phyloP scores from a whole-genome alignment of 352 stramenopile species.

The Phytopythium cucurbitacearum region DNA sequence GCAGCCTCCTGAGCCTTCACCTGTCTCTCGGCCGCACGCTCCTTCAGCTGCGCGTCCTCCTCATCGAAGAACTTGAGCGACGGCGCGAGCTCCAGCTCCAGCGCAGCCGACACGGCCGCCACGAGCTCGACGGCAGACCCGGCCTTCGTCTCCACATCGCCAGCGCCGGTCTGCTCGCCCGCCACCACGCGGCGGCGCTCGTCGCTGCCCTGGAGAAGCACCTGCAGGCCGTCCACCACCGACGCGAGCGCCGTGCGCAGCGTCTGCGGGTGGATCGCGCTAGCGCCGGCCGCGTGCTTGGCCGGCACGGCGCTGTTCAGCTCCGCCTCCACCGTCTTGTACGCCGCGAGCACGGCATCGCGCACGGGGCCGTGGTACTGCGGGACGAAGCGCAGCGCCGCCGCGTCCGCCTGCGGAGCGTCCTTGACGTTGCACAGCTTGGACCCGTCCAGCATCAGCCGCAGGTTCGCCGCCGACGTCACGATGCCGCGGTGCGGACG shows the following conservation, averaged over 20 bases:
- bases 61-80: constrained; percentile 54
- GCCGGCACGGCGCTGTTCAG: constrained; percentile 45
- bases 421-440: constrained; percentile 69
- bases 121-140: constrained; percentile 48
- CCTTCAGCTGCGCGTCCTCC: constrained; percentile 58
- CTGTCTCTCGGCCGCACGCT: constrained; percentile 45
- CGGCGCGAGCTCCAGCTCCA: constrained; percentile 44
- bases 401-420: constrained; percentile 21
- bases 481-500: constrained; percentile 87
- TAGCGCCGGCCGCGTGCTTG: constrained; percentile 23
- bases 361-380: constrained; percentile 82
- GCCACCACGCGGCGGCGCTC: constrained; percentile 40
- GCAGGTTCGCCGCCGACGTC: constrained; percentile 76
- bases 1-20: constrained; percentile 62
- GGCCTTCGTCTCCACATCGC: constrained; percentile 4
- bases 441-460: constrained; percentile 87
- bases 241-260: constrained; percentile 56
- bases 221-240: constrained; percentile 44
- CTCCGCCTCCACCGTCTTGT: constrained; percentile 73
- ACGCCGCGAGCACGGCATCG: constrained; percentile 55
- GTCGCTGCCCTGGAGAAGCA: constrained; percentile 53
- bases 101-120: constrained; percentile 25
- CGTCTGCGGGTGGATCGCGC: constrained; percentile 54
- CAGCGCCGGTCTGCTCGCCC: neutral
- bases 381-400: constrained; percentile 60